A percentile compares a stretch with the other conserved stretches of the same genome.
Evolutionary conservation across 768 basidiomycete species (phyloP).

Genomic region (Pisolithus sp.): DNA sequence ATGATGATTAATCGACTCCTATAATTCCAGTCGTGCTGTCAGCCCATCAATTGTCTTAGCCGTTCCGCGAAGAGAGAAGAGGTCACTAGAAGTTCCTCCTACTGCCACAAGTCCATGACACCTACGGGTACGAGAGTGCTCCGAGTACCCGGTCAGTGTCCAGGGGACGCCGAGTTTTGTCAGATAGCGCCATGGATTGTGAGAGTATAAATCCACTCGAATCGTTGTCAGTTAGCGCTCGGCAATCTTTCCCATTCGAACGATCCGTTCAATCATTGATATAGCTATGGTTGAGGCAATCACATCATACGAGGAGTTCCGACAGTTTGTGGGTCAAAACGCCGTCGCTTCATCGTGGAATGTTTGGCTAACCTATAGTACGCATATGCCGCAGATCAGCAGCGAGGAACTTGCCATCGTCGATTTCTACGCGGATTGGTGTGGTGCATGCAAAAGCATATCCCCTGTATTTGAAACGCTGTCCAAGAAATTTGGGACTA

Average conservation of each 20-base stretch:
- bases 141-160: no score
- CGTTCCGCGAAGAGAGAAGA: no score
- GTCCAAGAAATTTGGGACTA: background rate
- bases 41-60: no score
- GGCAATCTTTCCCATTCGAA: background rate
- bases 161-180: no score
- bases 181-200: background rate
- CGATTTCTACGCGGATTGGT: conserved; percentile 8
- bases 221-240: background rate
- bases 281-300: background rate
- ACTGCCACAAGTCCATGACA: no score
- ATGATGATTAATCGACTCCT: no score
- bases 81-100: no score
- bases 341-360: background rate
- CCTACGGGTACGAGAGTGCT: no score
- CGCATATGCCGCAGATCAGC: no score
- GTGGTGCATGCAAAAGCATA: conserved; percentile 3
- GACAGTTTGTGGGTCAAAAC: background rate
- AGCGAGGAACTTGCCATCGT: conserved; percentile 1
- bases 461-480: conserved; percentile 8
- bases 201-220: background rate
- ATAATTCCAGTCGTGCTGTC: no score
- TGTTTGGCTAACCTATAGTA: conserved; percentile 1
- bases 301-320: background rate
- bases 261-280: background rate